Evolutionary conservation across 1,284 basidiomycete genomes (phyloP), one percentile per base, ranked within the genome.

Genomic region (Cryptococcus floricola): DNA sequence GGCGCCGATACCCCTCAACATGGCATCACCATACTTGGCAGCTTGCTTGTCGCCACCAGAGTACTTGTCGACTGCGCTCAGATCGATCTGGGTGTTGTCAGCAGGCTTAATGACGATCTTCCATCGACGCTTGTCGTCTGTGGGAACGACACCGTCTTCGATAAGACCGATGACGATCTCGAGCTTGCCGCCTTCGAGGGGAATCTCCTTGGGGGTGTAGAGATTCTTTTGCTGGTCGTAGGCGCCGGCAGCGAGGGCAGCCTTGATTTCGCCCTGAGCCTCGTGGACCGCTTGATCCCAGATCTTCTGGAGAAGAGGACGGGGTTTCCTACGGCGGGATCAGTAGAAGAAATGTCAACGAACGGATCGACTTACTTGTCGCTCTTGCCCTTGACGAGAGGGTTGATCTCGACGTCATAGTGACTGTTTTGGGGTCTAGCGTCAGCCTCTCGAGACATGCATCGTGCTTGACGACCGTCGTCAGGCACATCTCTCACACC

Each of bases 341-440:
- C 61, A 34, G 50, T 64, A 64, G 37, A 68, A 66, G 44, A 73
- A 65, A 2, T 18, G 37, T 12, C 12, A 23, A 18, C 39, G 19
- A 31, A 25, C 44, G 27, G 23, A 55, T 16, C 2, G 7, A 60
- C 62, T 59, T 47, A 69, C 69, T 71, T 73, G 48, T 67, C 64
- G 53, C 62, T 67, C 42, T 66, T 56, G 31, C 10, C 10, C 10
- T 34, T 34, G 7, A 34, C 10, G 31, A 34, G 10, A 6, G 74
- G 74, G 44, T 72, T 60, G 52, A 76, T 74, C 44, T 70, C 68
- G 8, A 76, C 66, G 51, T 76, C 72, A 52, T 75, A 76, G 56
- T 76, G 74, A 62, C 69, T 73, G 50, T 1, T 9, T 53, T 64
- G 37, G 23, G 31, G 48, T 34, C 48, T n/a, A 38, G 14, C 7